Evolutionary conservation across 257 asterid genomes (phyloP), one percentile per base, ranked within the genome.

Genomic region (Gynochthodes officinalis): DNA sequence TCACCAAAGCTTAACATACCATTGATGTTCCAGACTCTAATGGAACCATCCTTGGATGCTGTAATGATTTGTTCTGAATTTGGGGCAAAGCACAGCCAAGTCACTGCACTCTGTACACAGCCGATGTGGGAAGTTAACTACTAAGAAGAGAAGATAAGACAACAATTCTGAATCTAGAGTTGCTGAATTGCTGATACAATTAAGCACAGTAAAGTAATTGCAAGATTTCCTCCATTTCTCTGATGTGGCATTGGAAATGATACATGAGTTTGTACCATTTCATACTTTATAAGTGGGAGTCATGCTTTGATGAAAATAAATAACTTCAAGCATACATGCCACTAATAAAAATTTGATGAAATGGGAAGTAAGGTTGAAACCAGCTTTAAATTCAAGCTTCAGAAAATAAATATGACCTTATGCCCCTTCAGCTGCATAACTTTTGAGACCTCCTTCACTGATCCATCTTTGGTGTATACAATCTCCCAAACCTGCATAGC

Each of bases 381-480:
- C 50, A 74, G 68, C 73, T 42, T 19, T 25, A 35, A n/a, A 35
- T 40, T 39, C 52, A 69, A 77, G 12, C 65, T 30, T 28, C 4
- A 42, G 40, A 35, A 77, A 73, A 49, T 32, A 54, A 64, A 2
- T 59, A 76, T 81, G 75, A 92, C 99, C 98, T 95, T 95, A 84
- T 95, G 99, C 75, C 99, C 99, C 88, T 92, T 95, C 76, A 92
- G 99, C 83, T 95, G 94, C 98, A 92, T 90, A 76, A 80, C 98
- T 66, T 77, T 92, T 64, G 78, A 65, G 84, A 95, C 80, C 90
- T 95, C 99, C 93, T 92, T 95, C 75, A 86, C 97, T 21, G 91
- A 80, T 77, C 97, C 97, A 81, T 95, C 99, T 82, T 92, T 92
- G 13, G 98, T 67, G 79, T 95, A 95, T 69, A 95, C 89, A 73